Evolutionary conservation across 441 rosid genomes (phyloP), one percentile per base, ranked within the genome.

Genomic region (Erysimum cheiri): DNA sequence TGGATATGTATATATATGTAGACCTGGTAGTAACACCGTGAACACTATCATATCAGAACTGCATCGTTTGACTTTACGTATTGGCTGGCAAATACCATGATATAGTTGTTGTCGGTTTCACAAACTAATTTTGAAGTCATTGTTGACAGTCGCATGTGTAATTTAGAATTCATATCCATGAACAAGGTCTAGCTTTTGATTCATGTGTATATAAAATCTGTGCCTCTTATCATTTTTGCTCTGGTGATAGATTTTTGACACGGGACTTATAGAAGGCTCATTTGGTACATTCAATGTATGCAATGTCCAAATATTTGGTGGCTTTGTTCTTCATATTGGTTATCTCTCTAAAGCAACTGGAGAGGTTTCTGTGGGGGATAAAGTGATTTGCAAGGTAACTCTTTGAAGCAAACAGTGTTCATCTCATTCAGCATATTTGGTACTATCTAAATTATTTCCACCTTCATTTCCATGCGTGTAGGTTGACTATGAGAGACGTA

Each of bases 401-500:
- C 29, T 43, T 12, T 17, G 64, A 31, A 22, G 33, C 35, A 12
- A 59, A 29, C 36, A 9, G 43, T 40, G 44, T 31, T 56, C 64
- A 15, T 62, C 70, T 54, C 58, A 44, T 57, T 54, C 3, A 46
- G 53, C 48, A 19, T 61, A 56, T 60, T 60, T 50, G 64, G 62
- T 39, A 7, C 43, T 58, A 7, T 40, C 37, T 49, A 26, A 74
- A 29, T 50, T 46, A 15, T 48, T 55, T 57, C 22, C 63, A 35
- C 50, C 57, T 52, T 35, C 13, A 2, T 52, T 29, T 59, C 74
- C 19, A 36, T 36, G 64, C 59, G 22, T 64, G 67, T 82, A 90
- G 98, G 98, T 92, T 80, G 98, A 96, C 76, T 96, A 92, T 76
- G 88, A 84, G 17, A 85, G 98, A 79, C 97, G 97, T 68, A 86